phyloP scores from a whole-genome alignment of 2,329 filamentous ascomycete species.

The Claviceps purpurea region DNA sequence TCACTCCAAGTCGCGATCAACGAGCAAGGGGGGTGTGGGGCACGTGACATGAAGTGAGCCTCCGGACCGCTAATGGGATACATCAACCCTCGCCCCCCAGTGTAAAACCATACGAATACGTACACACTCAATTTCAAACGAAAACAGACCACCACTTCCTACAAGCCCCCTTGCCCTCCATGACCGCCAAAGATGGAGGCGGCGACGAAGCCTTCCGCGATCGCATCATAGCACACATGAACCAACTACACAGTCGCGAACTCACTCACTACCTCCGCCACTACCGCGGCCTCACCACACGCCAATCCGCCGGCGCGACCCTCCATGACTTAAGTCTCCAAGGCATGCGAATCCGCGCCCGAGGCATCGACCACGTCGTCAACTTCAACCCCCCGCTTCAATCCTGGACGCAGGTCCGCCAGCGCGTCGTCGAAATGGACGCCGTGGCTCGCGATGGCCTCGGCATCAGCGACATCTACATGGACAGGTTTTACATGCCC shows the following conservation, averaged over 20 bases:
- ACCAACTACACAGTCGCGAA: constrained; percentile 63
- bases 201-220: constrained; percentile 17
- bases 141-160: not conserved
- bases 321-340: constrained; percentile 53
- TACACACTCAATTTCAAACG: no score
- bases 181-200: constrained; percentile 9
- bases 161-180: constrained; percentile 2
- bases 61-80: no score
- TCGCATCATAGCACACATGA: constrained; percentile 65
- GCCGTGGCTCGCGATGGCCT: constrained; percentile 43
- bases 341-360: constrained; percentile 46
- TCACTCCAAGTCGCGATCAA: no score
- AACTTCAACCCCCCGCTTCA: constrained; percentile 57
- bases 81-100: no score
- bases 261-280: constrained; percentile 67
- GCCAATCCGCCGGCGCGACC: constrained; percentile 31
- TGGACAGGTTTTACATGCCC: constrained; percentile 29
- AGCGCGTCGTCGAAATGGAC: constrained; percentile 59
- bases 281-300: constrained; percentile 45
- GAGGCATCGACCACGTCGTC: constrained; percentile 36
- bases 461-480: constrained; percentile 35
- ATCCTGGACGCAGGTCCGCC: constrained; percentile 53
- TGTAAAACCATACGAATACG: no score
- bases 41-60: no score
- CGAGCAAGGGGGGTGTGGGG: no score